phyloP scores from a whole-genome alignment of 2,329 filamentous ascomycete species.

The Fusarium avenaceum region DNA sequence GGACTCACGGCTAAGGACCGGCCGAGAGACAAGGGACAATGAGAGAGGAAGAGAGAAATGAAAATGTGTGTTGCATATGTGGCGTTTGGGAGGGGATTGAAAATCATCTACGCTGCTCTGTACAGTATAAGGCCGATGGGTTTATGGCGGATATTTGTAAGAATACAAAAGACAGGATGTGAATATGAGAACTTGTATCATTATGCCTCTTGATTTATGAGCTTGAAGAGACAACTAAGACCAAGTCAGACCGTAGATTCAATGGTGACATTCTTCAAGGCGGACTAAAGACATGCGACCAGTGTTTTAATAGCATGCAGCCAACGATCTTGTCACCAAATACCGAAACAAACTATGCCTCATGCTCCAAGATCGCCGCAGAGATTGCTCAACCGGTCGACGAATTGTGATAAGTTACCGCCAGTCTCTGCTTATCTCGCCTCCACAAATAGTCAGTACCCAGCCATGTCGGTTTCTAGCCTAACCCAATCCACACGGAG shows the following conservation, averaged over 20 bases:
- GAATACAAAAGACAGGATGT: slow-evolving; percentile 33
- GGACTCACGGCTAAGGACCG: slow-evolving; percentile 60
- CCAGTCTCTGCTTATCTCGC: slow-evolving; percentile 16
- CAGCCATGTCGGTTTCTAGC: background rate
- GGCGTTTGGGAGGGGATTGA: slow-evolving; percentile 39
- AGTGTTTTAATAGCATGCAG: slow-evolving; percentile 29
- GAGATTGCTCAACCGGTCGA: slow-evolving; percentile 14
- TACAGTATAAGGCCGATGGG: slow-evolving; percentile 26
- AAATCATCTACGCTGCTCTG: slow-evolving; percentile 45
- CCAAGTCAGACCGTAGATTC: background rate
- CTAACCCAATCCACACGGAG: background rate
- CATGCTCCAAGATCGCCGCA: slow-evolving; percentile 8
- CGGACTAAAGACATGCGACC: background rate
- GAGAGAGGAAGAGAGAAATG: slow-evolving; percentile 2
- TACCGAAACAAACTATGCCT: slow-evolving; percentile 18
- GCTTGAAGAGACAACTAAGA: background rate
- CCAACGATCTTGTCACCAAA: background rate
- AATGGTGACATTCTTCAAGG: background rate
- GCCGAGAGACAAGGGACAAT: slow-evolving; percentile 32
- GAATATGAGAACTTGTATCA: slow-evolving; percentile 15
- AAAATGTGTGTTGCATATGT: slow-evolving; percentile 37
- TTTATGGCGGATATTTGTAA: slow-evolving; percentile 27
- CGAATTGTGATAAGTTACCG: slow-evolving; percentile 26
- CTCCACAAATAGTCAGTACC: background rate
- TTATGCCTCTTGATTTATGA: background rate